A percentile compares a stretch with the other conserved stretches of the same genome.
Conservation (phyloP, 108 stramenopile genomes). For the Schizochytrium sp. region DNA sequence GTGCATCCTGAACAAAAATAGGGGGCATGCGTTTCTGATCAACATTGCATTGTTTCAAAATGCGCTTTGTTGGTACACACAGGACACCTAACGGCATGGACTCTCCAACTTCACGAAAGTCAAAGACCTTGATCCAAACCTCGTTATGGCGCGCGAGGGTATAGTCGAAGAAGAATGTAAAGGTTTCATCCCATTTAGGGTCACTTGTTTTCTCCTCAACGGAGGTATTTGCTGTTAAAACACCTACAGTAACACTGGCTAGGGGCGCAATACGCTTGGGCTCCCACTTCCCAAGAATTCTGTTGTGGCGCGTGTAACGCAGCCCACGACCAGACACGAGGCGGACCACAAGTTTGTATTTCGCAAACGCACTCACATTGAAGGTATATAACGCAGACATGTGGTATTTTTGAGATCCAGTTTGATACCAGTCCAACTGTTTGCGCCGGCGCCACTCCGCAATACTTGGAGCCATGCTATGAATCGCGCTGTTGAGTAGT, state of each 20-base stretch:
- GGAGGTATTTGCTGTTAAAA: constrained; percentile 36
- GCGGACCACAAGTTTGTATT: constrained; percentile 55
- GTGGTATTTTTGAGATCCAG: not conserved
- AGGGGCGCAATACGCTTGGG: constrained; percentile 54
- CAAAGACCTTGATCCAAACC: constrained; percentile 60
- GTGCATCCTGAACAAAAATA: not conserved
- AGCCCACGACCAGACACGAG: constrained; percentile 15
- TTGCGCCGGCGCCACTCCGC: constrained; percentile 54
- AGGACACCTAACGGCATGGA: constrained; percentile 36
- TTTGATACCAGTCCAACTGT: constrained; percentile 58
- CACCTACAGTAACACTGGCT: constrained; percentile 50
- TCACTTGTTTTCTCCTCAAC: constrained; percentile 57
- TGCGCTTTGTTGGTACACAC: constrained; percentile 16
- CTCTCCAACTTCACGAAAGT: constrained; percentile 57
- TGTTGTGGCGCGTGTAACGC: constrained; percentile 35
- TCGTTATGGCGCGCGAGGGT: constrained; percentile 34
- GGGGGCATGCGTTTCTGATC: not conserved
- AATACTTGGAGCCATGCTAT: constrained; percentile 34
- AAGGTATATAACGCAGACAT: constrained; percentile 51
- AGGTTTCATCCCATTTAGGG: constrained; percentile 14
- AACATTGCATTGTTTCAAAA: not conserved
- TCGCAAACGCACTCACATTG: constrained; percentile 29
- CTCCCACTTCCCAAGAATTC: constrained; percentile 22
- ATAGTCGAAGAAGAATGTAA: constrained; percentile 19
- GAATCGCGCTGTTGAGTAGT: constrained; percentile 52